Evolutionary conservation across 2,329 filamentous ascomycete species (phyloP).

Genomic region (Acrodontium crateriforme): DNA sequence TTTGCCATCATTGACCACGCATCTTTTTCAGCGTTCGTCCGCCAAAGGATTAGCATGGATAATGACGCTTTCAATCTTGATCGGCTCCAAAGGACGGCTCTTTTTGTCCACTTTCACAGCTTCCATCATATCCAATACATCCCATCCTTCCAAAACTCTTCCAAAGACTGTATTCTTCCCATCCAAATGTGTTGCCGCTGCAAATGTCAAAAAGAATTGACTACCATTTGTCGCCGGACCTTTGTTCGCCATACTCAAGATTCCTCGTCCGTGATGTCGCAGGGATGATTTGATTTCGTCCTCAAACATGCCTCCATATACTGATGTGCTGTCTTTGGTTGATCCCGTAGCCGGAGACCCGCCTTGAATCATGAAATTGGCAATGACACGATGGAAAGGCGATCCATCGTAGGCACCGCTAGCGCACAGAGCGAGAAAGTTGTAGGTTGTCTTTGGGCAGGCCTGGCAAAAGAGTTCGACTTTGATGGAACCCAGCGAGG

Average conservation of each 20-base stretch:
- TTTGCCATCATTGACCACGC: too few species aligned
- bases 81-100: constrained; percentile 52
- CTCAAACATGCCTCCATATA: constrained; percentile 59
- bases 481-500: constrained; percentile 79
- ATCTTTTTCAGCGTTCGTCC: constrained; percentile 19
- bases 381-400: constrained; percentile 68
- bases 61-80: constrained; percentile 54
- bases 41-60: constrained; percentile 72
- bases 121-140: constrained; percentile 59
- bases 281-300: constrained; percentile 66
- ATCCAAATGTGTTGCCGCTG: constrained; percentile 66
- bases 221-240: constrained; percentile 87
- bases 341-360: constrained; percentile 40
- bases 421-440: constrained; percentile 77
- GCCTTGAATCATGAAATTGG: constrained; percentile 67
- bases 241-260: constrained; percentile 92
- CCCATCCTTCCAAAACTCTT: constrained; percentile 45
- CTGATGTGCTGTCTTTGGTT: constrained; percentile 41
- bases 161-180: constrained; percentile 78
- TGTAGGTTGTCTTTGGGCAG: constrained; percentile 81
- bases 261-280: constrained; percentile 80
- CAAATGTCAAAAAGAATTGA: constrained; percentile 72
- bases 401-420: constrained; percentile 63
- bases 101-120: constrained; percentile 63
- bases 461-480: constrained; percentile 93